These are phyloP conservation scores for Lentinula guzmanii DNA, from an alignment of 768 basidiomycete species.

Conservation along the genomic window DNA sequence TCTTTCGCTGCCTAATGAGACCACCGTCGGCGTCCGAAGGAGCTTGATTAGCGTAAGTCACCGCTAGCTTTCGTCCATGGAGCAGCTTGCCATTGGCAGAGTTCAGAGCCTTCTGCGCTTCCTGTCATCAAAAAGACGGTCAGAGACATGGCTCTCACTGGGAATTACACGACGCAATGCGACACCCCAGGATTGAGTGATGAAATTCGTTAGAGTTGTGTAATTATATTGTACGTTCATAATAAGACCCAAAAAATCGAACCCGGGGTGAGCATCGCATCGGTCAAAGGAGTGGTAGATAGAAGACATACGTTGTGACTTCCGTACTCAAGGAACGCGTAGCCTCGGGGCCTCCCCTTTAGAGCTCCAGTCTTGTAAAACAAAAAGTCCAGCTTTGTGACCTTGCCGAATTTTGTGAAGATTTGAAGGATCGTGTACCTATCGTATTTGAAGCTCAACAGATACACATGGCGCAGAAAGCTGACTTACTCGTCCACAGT, in stretches of 20 bases:
- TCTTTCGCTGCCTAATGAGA: slow-evolving; percentile 25
- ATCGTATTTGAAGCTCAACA: neutral
- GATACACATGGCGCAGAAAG: neutral
- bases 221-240: slow-evolving; percentile 11
- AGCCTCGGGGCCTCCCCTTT: slow-evolving; percentile 92
- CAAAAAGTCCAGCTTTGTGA: slow-evolving; percentile 89
- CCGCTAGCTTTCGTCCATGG: slow-evolving; percentile 81
- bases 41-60: slow-evolving; percentile 91
- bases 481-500: slow-evolving; percentile 76
- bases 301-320: slow-evolving; percentile 65
- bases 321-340: slow-evolving; percentile 88
- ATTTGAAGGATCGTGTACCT: slow-evolving; percentile 87
- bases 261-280: slow-evolving; percentile 44
- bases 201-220: slow-evolving; percentile 10
- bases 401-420: slow-evolving; percentile 88
- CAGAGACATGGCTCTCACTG: neutral
- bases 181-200: slow-evolving; percentile 1
- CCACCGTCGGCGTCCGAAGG: slow-evolving; percentile 35
- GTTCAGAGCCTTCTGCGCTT: slow-evolving; percentile 72
- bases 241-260: slow-evolving; percentile 18
- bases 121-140: slow-evolving; percentile 38
- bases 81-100: slow-evolving; percentile 74
- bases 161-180: neutral
- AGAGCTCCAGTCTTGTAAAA: slow-evolving; percentile 89
- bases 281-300: slow-evolving; percentile 9